These are phyloP conservation scores for Tolypocladium tundrense DNA, from an alignment of 2,329 filamentous ascomycete genomes.

Conservation along the genomic window DNA sequence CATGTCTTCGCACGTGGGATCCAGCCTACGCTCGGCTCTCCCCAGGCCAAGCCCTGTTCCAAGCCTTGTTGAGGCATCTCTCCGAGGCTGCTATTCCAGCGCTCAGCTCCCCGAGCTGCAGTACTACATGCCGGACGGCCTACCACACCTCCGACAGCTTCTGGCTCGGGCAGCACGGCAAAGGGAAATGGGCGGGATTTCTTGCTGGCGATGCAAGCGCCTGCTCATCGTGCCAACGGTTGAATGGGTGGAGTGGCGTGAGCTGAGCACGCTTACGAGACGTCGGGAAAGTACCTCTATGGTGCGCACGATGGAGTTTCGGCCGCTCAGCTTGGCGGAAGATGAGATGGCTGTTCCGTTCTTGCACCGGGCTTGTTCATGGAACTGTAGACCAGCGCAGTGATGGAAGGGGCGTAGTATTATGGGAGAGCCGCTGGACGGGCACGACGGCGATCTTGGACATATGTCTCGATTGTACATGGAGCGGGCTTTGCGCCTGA, in stretches of 20 bases:
- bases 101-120: constrained; percentile 31
- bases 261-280: constrained; percentile 16
- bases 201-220: constrained; percentile 42
- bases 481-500: background rate
- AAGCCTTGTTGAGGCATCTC: constrained; percentile 40
- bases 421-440: background rate
- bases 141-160: constrained; percentile 27
- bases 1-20: background rate
- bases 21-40: constrained; percentile 5
- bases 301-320: constrained; percentile 5
- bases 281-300: background rate
- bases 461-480: background rate
- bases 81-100: constrained; percentile 34
- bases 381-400: constrained; percentile 34
- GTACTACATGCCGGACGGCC: constrained; percentile 30
- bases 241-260: constrained; percentile 56
- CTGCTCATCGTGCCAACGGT: constrained; percentile 38
- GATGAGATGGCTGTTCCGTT: constrained; percentile 34
- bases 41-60: constrained; percentile 26
- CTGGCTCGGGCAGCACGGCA: constrained; percentile 29
- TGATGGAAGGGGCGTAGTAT: background rate
- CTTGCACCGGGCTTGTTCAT: constrained; percentile 37
- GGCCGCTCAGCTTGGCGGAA: constrained; percentile 17
- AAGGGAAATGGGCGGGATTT: constrained; percentile 35
- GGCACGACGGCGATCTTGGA: background rate